Evolutionary conservation across 108 stramenopile genomes (phyloP), one percentile per base, ranked within the genome.

Genomic region (Nitzschia sp.): DNA sequence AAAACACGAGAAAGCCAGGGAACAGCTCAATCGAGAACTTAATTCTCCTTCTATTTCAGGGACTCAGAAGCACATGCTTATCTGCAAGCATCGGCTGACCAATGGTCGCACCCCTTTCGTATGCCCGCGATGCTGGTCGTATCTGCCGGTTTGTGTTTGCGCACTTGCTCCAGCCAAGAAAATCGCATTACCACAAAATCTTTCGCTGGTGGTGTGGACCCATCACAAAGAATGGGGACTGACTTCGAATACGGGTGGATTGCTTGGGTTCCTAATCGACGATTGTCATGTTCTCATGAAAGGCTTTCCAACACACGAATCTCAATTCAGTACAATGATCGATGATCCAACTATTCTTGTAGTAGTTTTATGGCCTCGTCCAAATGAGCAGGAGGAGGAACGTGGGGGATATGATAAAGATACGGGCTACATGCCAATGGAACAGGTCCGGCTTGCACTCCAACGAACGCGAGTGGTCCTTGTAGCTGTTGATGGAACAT

Each of bases 141-240:
- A 78, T 49, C 21, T 71, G 36, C 83, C 83, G 27, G 76, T 82
- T 61, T 82, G 81, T 71, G 64, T 78, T 33, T 82, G 81, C 71
- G 11, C 19, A n/a, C 21, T 42, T 35, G 59, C 26, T 19, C 29
- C 34, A 6, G 19, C 49, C 25, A 6, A 68, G 29, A 46, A 8
- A 36, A 62, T 42, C 17, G 19, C 47, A 1, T 42, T 71, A 32
- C 72, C 70, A 28, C 31, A 48, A 63, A 54, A 3, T 64, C 81
- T 64, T 29, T 47, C 71, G 28, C 61, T 84, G 1, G 35, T 81
- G 55, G 48, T 84, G 2, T 84, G 80, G 83, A 78, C 78, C 1
- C 83, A 84, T 58, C 80, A 84, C 47, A 47, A 69, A 21, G 83
- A 84, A 79, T 84, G 75, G 74, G 80, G 77, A 28, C 65, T 64